Evolutionary conservation across 257 asterid genomes (phyloP).

Genomic region (Hygrophila difformis): DNA sequence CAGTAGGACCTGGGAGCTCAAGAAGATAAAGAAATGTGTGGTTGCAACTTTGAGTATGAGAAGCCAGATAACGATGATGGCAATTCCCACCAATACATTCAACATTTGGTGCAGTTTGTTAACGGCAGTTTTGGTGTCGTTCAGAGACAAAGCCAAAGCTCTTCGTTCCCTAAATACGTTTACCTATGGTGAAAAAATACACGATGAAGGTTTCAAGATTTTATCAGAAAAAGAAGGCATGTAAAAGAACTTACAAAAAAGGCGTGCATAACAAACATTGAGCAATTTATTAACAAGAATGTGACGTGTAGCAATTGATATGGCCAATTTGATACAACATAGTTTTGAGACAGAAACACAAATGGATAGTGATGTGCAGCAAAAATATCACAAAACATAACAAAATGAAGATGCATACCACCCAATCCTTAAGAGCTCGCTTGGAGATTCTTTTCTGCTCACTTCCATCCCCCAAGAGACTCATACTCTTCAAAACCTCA

Average conservation of each 20-base stretch:
- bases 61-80: constrained; percentile 57
- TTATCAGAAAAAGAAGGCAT: too few species aligned
- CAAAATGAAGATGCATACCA: constrained; percentile 42
- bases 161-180: constrained; percentile 81
- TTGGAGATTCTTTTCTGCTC: constrained; percentile 77
- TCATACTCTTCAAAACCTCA: constrained; percentile 59
- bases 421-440: constrained; percentile 77
- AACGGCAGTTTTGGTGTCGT: constrained; percentile 94
- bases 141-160: constrained; percentile 85
- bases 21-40: constrained; percentile 60
- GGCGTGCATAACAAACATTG: too few species aligned
- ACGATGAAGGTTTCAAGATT: too few species aligned
- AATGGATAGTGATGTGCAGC: background rate
- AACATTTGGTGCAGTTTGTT: constrained; percentile 84
- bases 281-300: too few species aligned
- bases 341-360: too few species aligned
- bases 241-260: too few species aligned
- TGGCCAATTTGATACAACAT: constrained; percentile 3
- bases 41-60: constrained; percentile 80
- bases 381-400: constrained; percentile 3
- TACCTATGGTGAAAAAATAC: constrained; percentile 46
- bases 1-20: constrained; percentile 81
- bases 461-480: constrained; percentile 58
- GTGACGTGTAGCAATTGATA: background rate
- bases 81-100: constrained; percentile 46